phyloP scores from a whole-genome alignment of 768 basidiomycete species.

The Cubamyces sp. region DNA sequence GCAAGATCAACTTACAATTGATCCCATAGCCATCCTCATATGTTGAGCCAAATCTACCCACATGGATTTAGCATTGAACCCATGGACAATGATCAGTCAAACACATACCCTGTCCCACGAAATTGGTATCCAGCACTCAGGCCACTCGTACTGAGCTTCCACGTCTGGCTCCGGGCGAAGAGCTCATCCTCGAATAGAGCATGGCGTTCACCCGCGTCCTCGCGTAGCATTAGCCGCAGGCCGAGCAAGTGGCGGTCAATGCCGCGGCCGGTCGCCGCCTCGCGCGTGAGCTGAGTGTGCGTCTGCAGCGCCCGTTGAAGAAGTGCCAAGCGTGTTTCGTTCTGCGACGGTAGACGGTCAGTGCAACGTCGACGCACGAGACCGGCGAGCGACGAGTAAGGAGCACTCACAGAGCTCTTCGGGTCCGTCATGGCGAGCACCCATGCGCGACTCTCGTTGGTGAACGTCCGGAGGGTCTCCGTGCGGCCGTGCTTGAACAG shows the following conservation, averaged over 20 bases:
- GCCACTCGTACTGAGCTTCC: conserved; percentile 91
- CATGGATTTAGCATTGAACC: not conserved
- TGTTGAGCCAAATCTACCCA: conserved; percentile 71
- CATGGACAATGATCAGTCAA: not conserved
- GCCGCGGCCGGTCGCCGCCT: conserved; percentile 80
- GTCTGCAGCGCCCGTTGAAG: conserved; percentile 70
- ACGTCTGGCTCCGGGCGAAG: conserved; percentile 74
- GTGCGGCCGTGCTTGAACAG: conserved; percentile 88
- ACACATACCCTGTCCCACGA: conserved; percentile 78
- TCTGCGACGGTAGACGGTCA: conserved; percentile 4
- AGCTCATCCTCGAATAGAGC: conserved; percentile 77
- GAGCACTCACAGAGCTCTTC: conserved; percentile 46
- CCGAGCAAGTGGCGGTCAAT: conserved; percentile 93
- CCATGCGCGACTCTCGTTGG: conserved; percentile 73
- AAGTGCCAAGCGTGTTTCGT: conserved; percentile 45
- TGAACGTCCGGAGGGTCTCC: conserved; percentile 83
- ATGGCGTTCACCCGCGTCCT: conserved; percentile 56
- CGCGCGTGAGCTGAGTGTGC: conserved; percentile 73
- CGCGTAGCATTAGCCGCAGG: conserved; percentile 64
- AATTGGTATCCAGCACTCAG: conserved; percentile 86
- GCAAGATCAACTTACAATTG: conserved; percentile 66
- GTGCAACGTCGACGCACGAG: not conserved
- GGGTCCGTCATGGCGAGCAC: conserved; percentile 75
- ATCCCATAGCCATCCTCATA: conserved; percentile 92
- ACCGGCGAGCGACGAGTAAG: not conserved